These are phyloP conservation scores for Saccharomyces kudriavzevii DNA, from an alignment of 805 yeast species.

Conservation along the genomic window DNA sequence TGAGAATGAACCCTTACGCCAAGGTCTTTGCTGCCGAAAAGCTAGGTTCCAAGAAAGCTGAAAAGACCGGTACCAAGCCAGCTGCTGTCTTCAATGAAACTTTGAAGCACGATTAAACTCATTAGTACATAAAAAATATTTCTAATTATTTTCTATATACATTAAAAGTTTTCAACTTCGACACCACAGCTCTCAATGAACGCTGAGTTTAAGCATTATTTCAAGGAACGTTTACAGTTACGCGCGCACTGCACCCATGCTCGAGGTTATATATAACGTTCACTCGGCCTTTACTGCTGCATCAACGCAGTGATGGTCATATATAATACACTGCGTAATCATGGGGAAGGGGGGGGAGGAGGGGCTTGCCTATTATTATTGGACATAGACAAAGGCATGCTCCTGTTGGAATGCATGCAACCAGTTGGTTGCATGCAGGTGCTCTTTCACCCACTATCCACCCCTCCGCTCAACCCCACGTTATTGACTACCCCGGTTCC, in stretches of 20 bases:
- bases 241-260: neutral
- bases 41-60: slow-evolving; percentile 76
- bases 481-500: neutral
- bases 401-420: neutral
- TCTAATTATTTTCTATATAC: neutral
- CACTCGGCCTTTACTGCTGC: neutral
- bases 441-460: neutral
- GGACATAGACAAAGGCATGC: neutral
- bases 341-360: neutral
- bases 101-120: slow-evolving; percentile 50
- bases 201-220: neutral
- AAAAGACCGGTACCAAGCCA: slow-evolving; percentile 56
- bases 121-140: neutral
- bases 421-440: neutral
- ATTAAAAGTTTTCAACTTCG: neutral
- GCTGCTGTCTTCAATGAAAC: slow-evolving; percentile 62
- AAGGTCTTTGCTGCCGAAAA: slow-evolving; percentile 91
- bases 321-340: neutral
- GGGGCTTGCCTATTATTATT: neutral
- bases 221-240: neutral
- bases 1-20: slow-evolving; percentile 99
- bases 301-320: neutral
- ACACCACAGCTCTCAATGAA: no score
- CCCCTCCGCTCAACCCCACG: neutral
- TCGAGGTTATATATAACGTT: neutral